Percentiles rank a stretch among this genome's conserved stretches.
Conservation (phyloP, 129 eudicot species). For the Artemisia annua region DNA sequence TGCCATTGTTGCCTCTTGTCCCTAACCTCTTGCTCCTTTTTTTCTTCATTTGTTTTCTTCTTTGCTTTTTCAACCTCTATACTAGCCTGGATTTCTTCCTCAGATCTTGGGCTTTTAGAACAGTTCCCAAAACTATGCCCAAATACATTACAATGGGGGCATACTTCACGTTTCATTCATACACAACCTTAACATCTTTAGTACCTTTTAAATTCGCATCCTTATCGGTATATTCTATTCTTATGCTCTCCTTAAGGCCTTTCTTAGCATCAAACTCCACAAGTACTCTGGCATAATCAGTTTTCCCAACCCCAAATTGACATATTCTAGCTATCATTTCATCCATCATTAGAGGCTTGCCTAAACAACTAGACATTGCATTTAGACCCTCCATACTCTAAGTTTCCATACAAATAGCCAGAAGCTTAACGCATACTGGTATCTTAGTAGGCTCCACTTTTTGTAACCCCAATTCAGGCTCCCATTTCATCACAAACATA, state of each 20-base stretch:
- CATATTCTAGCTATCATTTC: not conserved
- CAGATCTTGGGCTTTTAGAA: not conserved
- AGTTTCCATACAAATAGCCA: not conserved
- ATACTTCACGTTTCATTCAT: not conserved
- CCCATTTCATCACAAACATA: not conserved
- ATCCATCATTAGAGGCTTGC: not conserved
- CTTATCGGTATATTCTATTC: not conserved
- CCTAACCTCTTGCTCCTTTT: too few species aligned
- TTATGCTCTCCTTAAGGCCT: not conserved
- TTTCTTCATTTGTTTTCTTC: too few species aligned
- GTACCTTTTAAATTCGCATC: not conserved
- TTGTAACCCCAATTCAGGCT: not conserved
- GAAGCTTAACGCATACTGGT: not conserved
- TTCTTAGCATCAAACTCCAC: too few species aligned
- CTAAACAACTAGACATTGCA: not conserved
- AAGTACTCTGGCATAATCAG: not conserved
- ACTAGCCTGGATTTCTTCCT: too few species aligned
- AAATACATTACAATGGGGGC: not conserved
- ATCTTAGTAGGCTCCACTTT: not conserved
- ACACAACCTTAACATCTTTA: not conserved
- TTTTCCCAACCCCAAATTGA: not conserved
- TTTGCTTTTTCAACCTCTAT: too few species aligned
- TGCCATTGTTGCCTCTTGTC: too few species aligned
- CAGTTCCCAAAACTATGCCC: too few species aligned
- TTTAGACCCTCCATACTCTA: not conserved